These are phyloP conservation scores for Diaporthe sp. DNA, from an alignment of 2,329 filamentous ascomycete species.

Conservation along the genomic window DNA sequence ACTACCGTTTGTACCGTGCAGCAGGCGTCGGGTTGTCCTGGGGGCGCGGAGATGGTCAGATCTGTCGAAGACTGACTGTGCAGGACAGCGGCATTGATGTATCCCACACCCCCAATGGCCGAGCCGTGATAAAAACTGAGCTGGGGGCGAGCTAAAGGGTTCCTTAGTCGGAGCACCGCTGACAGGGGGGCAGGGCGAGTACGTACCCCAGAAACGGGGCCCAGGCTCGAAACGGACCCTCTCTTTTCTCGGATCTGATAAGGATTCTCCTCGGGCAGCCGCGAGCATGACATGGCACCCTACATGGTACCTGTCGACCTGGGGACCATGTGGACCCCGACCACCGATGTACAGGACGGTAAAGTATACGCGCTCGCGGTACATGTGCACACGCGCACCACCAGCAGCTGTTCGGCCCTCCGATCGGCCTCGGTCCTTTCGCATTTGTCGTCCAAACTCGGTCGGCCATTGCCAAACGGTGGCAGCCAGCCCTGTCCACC, in stretches of 20 bases:
- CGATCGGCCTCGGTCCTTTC: conserved; percentile 30
- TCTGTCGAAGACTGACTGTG: neutral
- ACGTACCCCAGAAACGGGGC: conserved; percentile 30
- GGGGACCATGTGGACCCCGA: neutral
- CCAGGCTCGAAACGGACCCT: conserved; percentile 25
- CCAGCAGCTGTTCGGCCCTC: neutral
- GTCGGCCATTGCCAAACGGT: too few relatives aligned
- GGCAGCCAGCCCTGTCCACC: neutral
- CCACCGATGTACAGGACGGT: neutral
- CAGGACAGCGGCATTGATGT: neutral
- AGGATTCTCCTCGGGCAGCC: conserved; percentile 23
- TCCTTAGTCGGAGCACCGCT: conserved; percentile 24
- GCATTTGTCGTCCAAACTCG: neutral
- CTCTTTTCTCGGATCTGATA: conserved; percentile 40
- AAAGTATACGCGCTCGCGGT: neutral
- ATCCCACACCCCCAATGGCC: neutral
- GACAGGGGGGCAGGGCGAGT: neutral
- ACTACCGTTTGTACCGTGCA: neutral
- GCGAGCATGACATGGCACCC: neutral
- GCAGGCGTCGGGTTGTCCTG: neutral
- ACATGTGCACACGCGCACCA: neutral
- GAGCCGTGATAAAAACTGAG: conserved; percentile 18
- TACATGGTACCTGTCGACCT: neutral
- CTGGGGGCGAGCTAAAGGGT: conserved; percentile 25
- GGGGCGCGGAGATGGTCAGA: conserved; percentile 21